phyloP scores from a whole-genome alignment of 75 land plant genomes.

The Azolla pinnata region DNA sequence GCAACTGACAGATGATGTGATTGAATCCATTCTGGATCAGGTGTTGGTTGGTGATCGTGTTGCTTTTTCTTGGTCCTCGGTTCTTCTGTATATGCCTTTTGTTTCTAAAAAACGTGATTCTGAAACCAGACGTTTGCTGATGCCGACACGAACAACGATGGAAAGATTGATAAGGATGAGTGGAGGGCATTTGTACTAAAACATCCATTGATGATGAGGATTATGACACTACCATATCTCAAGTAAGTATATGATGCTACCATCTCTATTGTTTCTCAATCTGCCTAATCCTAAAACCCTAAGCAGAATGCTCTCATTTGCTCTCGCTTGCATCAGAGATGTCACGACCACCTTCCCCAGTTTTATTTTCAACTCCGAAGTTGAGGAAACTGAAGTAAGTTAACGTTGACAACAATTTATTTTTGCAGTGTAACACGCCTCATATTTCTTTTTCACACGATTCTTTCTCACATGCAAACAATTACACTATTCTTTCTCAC shows the following conservation, averaged over 20 bases:
- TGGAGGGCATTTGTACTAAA: constrained; percentile 9
- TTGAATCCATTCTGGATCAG: too few relatives aligned
- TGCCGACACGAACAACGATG: constrained; percentile 13
- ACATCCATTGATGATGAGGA: constrained; percentile 9
- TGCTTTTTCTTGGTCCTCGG: too few relatives aligned
- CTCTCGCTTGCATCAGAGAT: constrained; percentile 5
- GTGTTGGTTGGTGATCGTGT: too few relatives aligned
- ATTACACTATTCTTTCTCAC: too few relatives aligned
- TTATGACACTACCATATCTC: constrained; percentile 17
- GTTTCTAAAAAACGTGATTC: not conserved
- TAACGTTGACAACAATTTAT: too few relatives aligned
- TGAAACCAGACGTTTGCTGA: constrained; percentile 20
- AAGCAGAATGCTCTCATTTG: not conserved
- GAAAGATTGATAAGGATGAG: constrained; percentile 21
- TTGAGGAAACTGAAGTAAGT: too few relatives aligned
- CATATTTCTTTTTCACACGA: too few relatives aligned
- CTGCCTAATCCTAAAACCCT: too few relatives aligned
- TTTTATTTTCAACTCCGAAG: constrained; percentile 16
- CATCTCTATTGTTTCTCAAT: too few relatives aligned
- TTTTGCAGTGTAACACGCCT: too few relatives aligned
- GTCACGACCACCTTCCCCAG: constrained; percentile 17
- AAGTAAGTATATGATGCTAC: constrained; percentile 9
- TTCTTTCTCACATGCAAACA: too few relatives aligned
- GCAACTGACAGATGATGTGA: too few relatives aligned
- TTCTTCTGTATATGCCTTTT: not conserved